These are phyloP conservation scores for Casaregolazyma suthepensis DNA, from an alignment of 1,139 yeast species.

Conservation along the genomic window DNA sequence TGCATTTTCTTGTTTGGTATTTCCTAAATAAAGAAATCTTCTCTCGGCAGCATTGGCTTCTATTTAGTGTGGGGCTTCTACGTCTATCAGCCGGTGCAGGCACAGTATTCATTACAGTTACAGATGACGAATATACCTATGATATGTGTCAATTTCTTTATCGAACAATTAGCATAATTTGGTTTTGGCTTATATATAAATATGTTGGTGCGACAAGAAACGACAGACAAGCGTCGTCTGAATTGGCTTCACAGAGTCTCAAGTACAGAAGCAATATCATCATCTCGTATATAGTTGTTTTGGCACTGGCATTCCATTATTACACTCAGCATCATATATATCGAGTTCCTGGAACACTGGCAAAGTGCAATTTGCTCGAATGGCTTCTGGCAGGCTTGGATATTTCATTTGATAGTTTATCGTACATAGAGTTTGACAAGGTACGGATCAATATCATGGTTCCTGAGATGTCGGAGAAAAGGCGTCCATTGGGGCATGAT, in stretches of 20 bases:
- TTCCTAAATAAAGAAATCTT: background rate
- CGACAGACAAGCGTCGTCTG: background rate
- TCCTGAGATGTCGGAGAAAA: background rate
- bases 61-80: background rate
- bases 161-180: background rate
- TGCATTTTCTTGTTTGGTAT: constrained; percentile 1
- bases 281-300: constrained; percentile 47
- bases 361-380: constrained; percentile 74
- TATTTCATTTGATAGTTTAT: constrained; percentile 50
- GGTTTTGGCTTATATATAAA: constrained; percentile 2
- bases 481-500: background rate
- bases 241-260: background rate
- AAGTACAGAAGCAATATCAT: background rate
- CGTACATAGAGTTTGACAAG: constrained; percentile 5
- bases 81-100: constrained; percentile 2
- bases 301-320: constrained; percentile 68
- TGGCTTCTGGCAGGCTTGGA: constrained; percentile 72
- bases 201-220: background rate
- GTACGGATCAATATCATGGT: constrained; percentile 5
- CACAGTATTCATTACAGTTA: constrained; percentile 1
- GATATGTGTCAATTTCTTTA: constrained; percentile 4
- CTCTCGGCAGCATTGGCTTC: background rate
- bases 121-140: constrained; percentile 5
- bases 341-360: constrained; percentile 69
- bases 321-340: constrained; percentile 76